Percentiles rank a stretch among this genome's conserved stretches.
phyloP scores from a whole-genome alignment of 257 asterid genomes.

The Misopates orontium region DNA sequence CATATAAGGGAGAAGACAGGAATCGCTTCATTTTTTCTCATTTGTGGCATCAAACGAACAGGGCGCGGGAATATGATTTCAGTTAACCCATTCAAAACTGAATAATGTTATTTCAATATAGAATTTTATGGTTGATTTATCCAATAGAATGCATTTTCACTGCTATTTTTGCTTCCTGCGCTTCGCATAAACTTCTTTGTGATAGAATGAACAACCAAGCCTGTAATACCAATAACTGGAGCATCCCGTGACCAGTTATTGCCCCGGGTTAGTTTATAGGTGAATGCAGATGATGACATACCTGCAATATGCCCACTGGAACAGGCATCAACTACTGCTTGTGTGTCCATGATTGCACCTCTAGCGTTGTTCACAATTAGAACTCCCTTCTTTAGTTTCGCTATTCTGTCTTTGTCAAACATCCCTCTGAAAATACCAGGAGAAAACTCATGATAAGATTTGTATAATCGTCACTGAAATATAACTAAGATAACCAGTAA shows the following conservation, averaged over 20 bases:
- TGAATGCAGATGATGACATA: constrained; percentile 20
- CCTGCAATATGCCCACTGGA: constrained; percentile 96
- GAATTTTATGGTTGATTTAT: background rate
- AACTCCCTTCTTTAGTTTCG: constrained; percentile 91
- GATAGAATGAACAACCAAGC: too few relatives aligned
- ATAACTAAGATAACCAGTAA: too few relatives aligned
- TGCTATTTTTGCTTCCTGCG: too few relatives aligned
- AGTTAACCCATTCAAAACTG: background rate
- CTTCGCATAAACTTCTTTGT: too few relatives aligned
- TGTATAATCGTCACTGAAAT: too few relatives aligned
- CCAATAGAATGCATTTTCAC: background rate
- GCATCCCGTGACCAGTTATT: too few relatives aligned
- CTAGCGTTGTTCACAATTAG: constrained; percentile 92
- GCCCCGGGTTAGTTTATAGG: background rate
- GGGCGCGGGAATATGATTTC: background rate
- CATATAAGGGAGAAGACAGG: background rate
- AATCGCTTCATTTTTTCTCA: background rate
- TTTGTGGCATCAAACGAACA: too few relatives aligned
- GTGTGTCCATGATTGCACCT: constrained; percentile 99
- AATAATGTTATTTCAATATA: background rate
- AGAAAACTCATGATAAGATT: background rate
- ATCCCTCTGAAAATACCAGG: constrained; percentile 55
- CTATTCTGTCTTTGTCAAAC: constrained; percentile 83
- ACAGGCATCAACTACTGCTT: constrained; percentile 96
- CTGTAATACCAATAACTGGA: too few relatives aligned